Percentiles rank a stretch among this genome's conserved stretches.
phyloP scores from a whole-genome alignment of 495 filamentous ascomycete genomes.

The Darksidea phi region DNA sequence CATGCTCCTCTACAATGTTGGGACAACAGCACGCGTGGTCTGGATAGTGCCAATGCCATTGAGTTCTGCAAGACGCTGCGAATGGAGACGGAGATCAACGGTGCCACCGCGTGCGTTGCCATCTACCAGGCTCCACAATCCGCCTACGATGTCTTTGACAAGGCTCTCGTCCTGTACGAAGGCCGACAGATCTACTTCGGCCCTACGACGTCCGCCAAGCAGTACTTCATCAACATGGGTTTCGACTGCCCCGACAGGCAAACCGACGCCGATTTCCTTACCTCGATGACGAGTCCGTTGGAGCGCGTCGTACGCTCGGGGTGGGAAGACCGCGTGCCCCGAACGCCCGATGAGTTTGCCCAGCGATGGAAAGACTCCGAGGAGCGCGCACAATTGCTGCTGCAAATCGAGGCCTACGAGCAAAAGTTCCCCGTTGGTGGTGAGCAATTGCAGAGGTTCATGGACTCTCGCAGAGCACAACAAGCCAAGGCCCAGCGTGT shows the following conservation, averaged over 20 bases:
- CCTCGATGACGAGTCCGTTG: constrained; percentile 65
- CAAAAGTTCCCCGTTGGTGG: constrained; percentile 61
- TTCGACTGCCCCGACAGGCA: constrained; percentile 59
- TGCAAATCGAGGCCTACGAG: constrained; percentile 72
- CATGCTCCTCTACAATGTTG: constrained; percentile 45
- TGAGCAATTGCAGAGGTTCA: constrained; percentile 65
- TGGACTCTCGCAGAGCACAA: constrained; percentile 61
- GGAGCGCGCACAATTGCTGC: constrained; percentile 63
- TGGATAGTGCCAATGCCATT: constrained; percentile 48
- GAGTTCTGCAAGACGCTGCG: constrained; percentile 47
- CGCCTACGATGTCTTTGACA: constrained; percentile 46
- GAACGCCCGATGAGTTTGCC: constrained; percentile 70
- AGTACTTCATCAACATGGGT: constrained; percentile 55
- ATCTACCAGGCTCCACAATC: constrained; percentile 47
- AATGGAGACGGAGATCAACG: constrained; percentile 42
- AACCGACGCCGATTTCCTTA: constrained; percentile 71
- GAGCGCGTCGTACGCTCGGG: constrained; percentile 62
- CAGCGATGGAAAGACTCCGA: constrained; percentile 70
- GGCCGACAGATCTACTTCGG: constrained; percentile 48
- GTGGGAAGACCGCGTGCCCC: constrained; percentile 63
- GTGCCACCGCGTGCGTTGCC: constrained; percentile 43
- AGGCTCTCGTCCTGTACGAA: constrained; percentile 46
- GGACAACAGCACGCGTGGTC: constrained; percentile 48
- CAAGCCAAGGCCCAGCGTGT: constrained; percentile 63
- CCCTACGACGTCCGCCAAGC: constrained; percentile 32